Base-by-base conservation (phyloP, 2,329 filamentous ascomycete genomes). In the Parasarocladium wereldwijsianum region DNA sequence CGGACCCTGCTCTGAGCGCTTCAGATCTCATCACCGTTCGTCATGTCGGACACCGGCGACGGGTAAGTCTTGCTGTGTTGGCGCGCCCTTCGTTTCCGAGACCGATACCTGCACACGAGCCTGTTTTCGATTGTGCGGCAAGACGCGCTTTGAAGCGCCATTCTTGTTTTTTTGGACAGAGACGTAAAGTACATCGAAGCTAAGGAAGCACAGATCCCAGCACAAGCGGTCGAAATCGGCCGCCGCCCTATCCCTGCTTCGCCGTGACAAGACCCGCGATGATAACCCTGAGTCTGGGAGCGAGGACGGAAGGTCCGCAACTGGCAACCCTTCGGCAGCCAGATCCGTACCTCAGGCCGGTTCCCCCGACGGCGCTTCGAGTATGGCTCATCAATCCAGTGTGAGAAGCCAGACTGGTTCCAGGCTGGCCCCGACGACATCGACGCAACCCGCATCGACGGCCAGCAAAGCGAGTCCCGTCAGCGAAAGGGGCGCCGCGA, bases 151-250 rank as follows among this genome's bases (percentile, higher is more conserved):
- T n/a, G n/a, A n/a, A n/a, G n/a, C n/a, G n/a, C n/a, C n/a, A n/a
- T n/a, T n/a, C n/a, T n/a, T n/a, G n/a, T n/a, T n/a, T n/a, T n/a
- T n/a, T n/a, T n/a, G n/a, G n/a, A n/a, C n/a, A n/a, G n/a, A n/a
- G n/a, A n/a, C n/a, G n/a, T n/a, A n/a, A n/a, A n/a, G n/a, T n/a
- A n/a, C n/a, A n/a, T n/a, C n/a, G n/a, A n/a, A n/a, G n/a, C n/a
- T n/a, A n/a, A n/a, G n/a, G n/a, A n/a, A n/a, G n/a, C n/a, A n/a
- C n/a, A n/a, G n/a, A n/a, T n/a, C n/a, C 37, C 44, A 46, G 38
- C 66, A 69, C 43, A 66, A 62, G 51, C 64, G 62, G 36, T 66
- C 67, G 33, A 73, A 64, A 47, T 70, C 60, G 30, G 42, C 62
- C 23, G 56, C 57, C 29, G 58, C 64, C 26, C 49, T 71, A 39